These are phyloP conservation scores for Xanthoconium purpureum DNA, from an alignment of 768 basidiomycete genomes.

Conservation along the genomic window DNA sequence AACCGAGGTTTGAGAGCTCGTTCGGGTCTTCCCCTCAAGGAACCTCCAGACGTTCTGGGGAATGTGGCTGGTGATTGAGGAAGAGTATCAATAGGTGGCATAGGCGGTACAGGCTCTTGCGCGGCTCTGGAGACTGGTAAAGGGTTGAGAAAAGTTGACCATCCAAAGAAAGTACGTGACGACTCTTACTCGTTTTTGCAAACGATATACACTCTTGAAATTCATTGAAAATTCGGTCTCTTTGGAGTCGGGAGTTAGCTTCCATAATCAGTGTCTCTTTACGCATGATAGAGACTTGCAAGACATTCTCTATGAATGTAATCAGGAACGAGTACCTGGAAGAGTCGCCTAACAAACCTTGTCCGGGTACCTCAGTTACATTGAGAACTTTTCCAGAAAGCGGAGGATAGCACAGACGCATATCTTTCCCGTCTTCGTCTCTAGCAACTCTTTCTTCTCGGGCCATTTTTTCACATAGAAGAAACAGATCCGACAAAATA, in stretches of 20 bases:
- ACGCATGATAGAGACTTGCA: conserved; percentile 80
- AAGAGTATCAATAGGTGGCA: conserved; percentile 46
- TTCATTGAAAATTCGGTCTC: conserved; percentile 64
- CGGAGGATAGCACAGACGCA: conserved; percentile 94
- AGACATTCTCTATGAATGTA: conserved; percentile 53
- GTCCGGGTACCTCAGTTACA: conserved; percentile 57
- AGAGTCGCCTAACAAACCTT: conserved; percentile 43
- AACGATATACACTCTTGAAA: conserved; percentile 85
- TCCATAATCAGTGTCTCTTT: conserved; percentile 80
- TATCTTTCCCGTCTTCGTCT: conserved; percentile 64
- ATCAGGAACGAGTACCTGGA: conserved; percentile 12
- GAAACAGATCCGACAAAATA: conserved; percentile 88
- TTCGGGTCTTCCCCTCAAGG: conserved; percentile 17
- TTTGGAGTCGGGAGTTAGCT: conserved; percentile 50
- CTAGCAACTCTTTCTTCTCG: conserved; percentile 54
- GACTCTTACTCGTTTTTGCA: conserved; percentile 61
- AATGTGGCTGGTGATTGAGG: conserved; percentile 25
- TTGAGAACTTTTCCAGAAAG: conserved; percentile 90
- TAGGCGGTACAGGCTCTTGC: conserved; percentile 66
- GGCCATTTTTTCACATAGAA: conserved; percentile 84
- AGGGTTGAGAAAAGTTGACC: conserved; percentile 4
- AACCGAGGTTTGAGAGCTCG: conserved; percentile 21
- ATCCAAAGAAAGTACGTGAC: not conserved
- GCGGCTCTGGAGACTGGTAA: conserved; percentile 52
- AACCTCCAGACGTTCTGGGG: not conserved